Conservation (phyloP, 1,284 basidiomycete species). For the Naganishia sp. region DNA sequence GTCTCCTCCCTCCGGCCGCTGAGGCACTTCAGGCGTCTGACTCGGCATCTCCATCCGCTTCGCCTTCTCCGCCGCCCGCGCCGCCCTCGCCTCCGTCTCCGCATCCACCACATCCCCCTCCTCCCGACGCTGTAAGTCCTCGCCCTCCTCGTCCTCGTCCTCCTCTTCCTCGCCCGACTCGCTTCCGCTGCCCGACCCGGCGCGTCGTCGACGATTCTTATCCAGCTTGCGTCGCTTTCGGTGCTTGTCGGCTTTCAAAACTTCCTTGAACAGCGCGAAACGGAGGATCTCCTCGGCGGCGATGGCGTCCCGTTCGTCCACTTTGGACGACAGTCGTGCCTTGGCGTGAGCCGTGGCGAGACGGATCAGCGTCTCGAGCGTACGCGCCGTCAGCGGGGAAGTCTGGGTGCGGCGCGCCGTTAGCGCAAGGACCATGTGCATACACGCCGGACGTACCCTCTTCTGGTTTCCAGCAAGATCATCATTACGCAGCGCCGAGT, state of each 20-base stretch:
- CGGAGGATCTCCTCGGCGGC: conserved; percentile 94
- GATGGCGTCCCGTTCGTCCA: conserved; percentile 82
- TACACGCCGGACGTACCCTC: conserved; percentile 60
- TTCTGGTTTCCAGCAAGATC: conserved; percentile 87
- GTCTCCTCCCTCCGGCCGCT: conserved; percentile 23
- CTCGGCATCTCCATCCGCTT: conserved; percentile 56
- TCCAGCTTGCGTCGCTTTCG: conserved; percentile 78
- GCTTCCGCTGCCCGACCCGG: conserved; percentile 45
- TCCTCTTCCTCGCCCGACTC: conserved; percentile 58
- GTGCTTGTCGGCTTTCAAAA: conserved; percentile 71
- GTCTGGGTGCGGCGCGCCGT: conserved; percentile 61
- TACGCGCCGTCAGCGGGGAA: conserved; percentile 95
- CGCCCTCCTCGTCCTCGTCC: conserved; percentile 60
- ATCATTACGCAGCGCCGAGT: conserved; percentile 88
- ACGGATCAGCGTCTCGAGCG: conserved; percentile 97
- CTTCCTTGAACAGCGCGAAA: conserved; percentile 97
- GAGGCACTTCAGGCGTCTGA: conserved; percentile 20
- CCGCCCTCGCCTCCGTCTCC: conserved; percentile 41
- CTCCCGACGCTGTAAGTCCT: conserved; percentile 57
- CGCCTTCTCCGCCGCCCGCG: conserved; percentile 54
- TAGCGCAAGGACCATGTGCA: background rate
- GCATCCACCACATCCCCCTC: conserved; percentile 37
- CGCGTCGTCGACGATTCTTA: conserved; percentile 56
- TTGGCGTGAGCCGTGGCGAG: conserved; percentile 97
- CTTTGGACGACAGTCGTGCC: conserved; percentile 79